Evolutionary conservation across 2,329 filamentous ascomycete genomes (phyloP), one percentile per base, ranked within the genome.

Genomic region (Arthrobotrys musiformis): DNA sequence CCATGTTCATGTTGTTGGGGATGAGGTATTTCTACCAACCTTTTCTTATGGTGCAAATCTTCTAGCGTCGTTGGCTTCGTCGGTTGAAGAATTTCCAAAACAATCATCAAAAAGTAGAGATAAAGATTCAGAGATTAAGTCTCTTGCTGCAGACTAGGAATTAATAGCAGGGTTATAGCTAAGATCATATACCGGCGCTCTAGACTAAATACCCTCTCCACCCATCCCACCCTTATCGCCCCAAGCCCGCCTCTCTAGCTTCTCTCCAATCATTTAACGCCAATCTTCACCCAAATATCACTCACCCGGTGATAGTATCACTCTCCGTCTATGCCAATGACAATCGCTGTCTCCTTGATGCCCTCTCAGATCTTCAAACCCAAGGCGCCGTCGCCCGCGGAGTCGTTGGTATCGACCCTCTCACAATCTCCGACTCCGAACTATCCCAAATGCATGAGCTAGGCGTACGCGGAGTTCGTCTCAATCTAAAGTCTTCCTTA

Each of bases 241-340:
- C 80, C 8, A 77, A 74, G 42, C 73, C 77, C 56, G 80, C 79
- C 11, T 58, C 66, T 30, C 44, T 81, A 4, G 24, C 56, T 19
- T 44, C 50, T 78, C 82, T 79, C 79, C 81, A 56, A 66, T 61
- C 46, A 63, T 82, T 82, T 68, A 79, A 81, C 56, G 30, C 76
- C 24, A 79, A 73, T 9, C 79, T 82, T 60, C 72, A 76, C 50
- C 58, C 64, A 42, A 77, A 80, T 48, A 78, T 82, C 54, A 66
- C 79, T 33, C 76, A 82, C 66, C 70, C 79, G 42, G 76, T 82
- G 52, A 68, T 82, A 2, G 81, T 83, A 4, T 81, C 81, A 35
- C 79, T 82, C 11, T 83, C 82, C 2, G 80, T 83, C 4, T 83
- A 83, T 44, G 79, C 80, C 19, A 81, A 80, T 22, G 82, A 83